Evolutionary conservation across 306 rosid species (phyloP).

Genomic region (Hylodesmum podocarpum): DNA sequence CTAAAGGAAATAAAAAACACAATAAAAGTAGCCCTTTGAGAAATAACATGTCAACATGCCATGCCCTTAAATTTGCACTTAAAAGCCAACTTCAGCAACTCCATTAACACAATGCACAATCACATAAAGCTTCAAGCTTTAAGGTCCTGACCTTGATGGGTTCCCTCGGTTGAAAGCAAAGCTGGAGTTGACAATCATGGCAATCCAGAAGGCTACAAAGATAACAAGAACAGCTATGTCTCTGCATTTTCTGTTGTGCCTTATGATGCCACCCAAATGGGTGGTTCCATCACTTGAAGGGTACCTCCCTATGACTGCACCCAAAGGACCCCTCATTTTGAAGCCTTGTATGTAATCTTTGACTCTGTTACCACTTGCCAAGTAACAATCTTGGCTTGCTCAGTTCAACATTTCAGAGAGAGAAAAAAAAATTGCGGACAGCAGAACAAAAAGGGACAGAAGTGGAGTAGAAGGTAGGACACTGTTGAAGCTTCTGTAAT

Average conservation of each 20-base stretch:
- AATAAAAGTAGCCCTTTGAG: constrained; percentile 17
- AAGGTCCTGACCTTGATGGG: constrained; percentile 70
- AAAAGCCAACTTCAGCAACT: constrained; percentile 21
- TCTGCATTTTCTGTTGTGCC: constrained; percentile 80
- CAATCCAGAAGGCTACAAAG: constrained; percentile 88
- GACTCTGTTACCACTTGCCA: neutral
- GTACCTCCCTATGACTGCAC: constrained; percentile 81
- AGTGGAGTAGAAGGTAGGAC: constrained; percentile 41
- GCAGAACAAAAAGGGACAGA: neutral
- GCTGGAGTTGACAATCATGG: constrained; percentile 99
- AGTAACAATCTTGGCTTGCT: constrained; percentile 25
- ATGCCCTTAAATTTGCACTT: constrained; percentile 12
- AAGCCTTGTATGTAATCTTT: neutral
- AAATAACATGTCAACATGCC: neutral
- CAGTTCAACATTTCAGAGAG: constrained; percentile 22
- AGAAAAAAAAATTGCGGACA: neutral
- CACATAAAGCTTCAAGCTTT: constrained; percentile 26
- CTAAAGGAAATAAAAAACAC: neutral
- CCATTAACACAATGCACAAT: constrained; percentile 21
- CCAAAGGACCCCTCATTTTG: constrained; percentile 91
- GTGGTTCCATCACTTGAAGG: constrained; percentile 84
- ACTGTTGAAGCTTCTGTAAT: constrained; percentile 16
- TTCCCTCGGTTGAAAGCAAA: constrained; percentile 91
- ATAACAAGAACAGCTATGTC: constrained; percentile 69
- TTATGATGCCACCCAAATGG: constrained; percentile 76